Evolutionary conservation across 495 filamentous ascomycete species (phyloP), one percentile per base, ranked within the genome.

Genomic region (Aspergillus sclerotiicarbonarius): DNA sequence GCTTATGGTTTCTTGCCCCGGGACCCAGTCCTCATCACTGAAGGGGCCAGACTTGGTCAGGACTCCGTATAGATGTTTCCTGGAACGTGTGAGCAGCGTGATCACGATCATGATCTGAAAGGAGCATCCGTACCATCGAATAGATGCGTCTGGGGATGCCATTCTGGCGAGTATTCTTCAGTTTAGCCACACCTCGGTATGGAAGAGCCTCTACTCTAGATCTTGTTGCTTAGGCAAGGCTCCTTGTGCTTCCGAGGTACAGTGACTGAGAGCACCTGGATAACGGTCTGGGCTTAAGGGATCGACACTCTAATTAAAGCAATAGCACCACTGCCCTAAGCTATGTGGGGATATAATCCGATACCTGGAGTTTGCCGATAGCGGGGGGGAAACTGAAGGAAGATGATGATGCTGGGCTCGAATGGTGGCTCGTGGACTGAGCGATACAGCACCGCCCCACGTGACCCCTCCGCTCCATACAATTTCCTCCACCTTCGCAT

Each of bases 1-100:
- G 32, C 74, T 76, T 20, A 91, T 84, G 12, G 80, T 80, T 46
- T 83, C 82, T 50, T 80, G 79, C 52, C 85, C 87, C 46, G 86
- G 84, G 8, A 77, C 75, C 71, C 79, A 88, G 39, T 90, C 86
- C 31, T 82, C 78, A 66, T 91, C 86, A 35, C 86, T 90, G 70
- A 86, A 92, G 8, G 94, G 90, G 3, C 95, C 93, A 10, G 79
- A 74, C 13, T 87, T 87, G 53, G 75, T 85, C 16, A 96, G 79
- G 54, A 96, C 84, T 39, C 80, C 84, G 64, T 96, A 83, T 43
- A 98, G 83, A 68, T 94, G 84, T 73, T 82, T 85, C 92, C 91
- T 90, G 56, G 49, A 46, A 58, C 68, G 63, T n/a, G 37, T 58
- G 1, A 60, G 32, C 53, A 51, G 53, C n/a, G n/a, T n/a, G n/a